A percentile compares a stretch with the other conserved stretches of the same genome.
Evolutionary conservation across 108 stramenopile genomes (phyloP).

Genomic region (Stephanodiscus minutulus): DNA sequence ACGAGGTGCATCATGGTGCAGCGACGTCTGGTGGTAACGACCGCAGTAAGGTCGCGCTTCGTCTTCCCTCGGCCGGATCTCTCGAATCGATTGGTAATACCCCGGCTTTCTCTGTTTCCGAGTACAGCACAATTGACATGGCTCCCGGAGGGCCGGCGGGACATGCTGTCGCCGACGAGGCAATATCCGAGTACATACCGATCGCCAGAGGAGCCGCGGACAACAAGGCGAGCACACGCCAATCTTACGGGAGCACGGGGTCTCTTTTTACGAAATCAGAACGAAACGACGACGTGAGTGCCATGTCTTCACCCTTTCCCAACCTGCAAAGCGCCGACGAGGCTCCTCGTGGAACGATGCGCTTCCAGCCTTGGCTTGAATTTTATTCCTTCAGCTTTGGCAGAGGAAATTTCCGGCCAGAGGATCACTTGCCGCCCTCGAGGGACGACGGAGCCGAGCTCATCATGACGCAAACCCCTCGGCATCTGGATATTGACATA

Average conservation of each 20-base stretch:
- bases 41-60: neutral
- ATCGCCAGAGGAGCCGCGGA: neutral
- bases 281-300: slow-evolving; percentile 11
- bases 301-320: slow-evolving; percentile 15
- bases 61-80: no score
- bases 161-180: neutral
- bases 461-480: slow-evolving; percentile 54
- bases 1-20: neutral
- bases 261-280: neutral
- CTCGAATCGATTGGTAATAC: no score
- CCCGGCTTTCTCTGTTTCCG: no score
- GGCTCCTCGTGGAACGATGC: slow-evolving; percentile 3
- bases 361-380: slow-evolving; percentile 9
- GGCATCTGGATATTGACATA: slow-evolving; percentile 70
- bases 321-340: slow-evolving; percentile 11
- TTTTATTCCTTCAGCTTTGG: neutral
- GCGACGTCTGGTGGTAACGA: neutral
- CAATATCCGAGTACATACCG: neutral
- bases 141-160: neutral
- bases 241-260: neutral
- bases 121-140: no score
- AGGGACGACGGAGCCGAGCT: slow-evolving; percentile 67
- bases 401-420: neutral
- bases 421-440: slow-evolving; percentile 4
- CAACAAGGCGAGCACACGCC: neutral